Conservation (phyloP, 352 stramenopile genomes). For the Aphanomyces astaci region DNA sequence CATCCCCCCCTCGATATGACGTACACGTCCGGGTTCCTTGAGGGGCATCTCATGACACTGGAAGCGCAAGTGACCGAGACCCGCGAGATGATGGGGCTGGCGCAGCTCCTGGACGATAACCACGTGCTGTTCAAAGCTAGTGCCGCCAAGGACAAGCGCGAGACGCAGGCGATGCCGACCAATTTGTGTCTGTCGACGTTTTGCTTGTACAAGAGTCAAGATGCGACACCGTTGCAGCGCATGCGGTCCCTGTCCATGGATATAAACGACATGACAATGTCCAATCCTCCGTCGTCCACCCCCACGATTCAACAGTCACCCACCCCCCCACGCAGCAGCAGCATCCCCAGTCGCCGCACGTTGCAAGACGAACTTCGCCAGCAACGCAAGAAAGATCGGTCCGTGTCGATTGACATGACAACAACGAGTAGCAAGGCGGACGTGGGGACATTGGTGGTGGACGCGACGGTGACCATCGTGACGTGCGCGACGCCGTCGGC, state of each 20-base stretch:
- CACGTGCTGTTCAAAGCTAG: slow-evolving; percentile 82
- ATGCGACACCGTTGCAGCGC: slow-evolving; percentile 2
- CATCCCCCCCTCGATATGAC: slow-evolving; percentile 10
- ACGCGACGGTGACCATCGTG: neutral
- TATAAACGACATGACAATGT: slow-evolving; percentile 1
- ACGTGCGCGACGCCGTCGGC: slow-evolving; percentile 15
- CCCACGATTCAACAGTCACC: neutral
- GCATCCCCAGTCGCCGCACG: neutral
- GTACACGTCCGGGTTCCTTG: slow-evolving; percentile 5
- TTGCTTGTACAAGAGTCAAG: slow-evolving; percentile 38
- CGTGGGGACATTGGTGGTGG: slow-evolving; percentile 3
- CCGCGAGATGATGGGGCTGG: slow-evolving; percentile 14
- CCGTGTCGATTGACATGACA: too few relatives aligned
- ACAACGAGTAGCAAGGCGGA: too few relatives aligned
- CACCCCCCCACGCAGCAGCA: neutral
- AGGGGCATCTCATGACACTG: slow-evolving; percentile 7
- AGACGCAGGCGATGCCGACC: slow-evolving; percentile 73
- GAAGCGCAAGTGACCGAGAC: slow-evolving; percentile 10
- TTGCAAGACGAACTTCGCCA: neutral
- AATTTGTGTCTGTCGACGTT: slow-evolving; percentile 83
- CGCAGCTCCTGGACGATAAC: slow-evolving; percentile 34
- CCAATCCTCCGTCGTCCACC: too few relatives aligned
- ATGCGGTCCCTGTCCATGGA: slow-evolving; percentile 22
- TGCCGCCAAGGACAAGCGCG: slow-evolving; percentile 66
- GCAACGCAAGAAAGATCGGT: slow-evolving; percentile 1